Evolutionary conservation across 2,329 filamentous ascomycete genomes (phyloP), one percentile per base, ranked within the genome.

Genomic region (Diplocarpon mali): DNA sequence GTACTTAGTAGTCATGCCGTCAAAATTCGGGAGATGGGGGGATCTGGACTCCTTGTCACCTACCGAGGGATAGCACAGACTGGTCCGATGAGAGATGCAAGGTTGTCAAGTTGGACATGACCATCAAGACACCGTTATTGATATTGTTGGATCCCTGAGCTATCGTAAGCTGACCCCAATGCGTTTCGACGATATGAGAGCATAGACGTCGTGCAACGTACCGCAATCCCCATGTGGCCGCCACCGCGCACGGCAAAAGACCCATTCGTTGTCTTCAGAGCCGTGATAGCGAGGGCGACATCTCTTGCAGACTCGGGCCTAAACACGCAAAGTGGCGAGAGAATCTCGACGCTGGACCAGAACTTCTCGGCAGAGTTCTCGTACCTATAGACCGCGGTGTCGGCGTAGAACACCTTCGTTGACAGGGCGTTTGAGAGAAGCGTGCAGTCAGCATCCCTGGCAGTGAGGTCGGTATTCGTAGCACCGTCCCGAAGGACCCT

Each of bases 71-170:
- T 24, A 24, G 20, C 20, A 24, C 20, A 24, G 20, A 24, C 15
- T 44, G 35, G 13, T 44, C 41, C 3, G 20, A 12, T 10, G 35
- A 38, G 9, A 44, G 27, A 2, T 16, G 29, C n/a, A 38, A 12
- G 10, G 41, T 38, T 10, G 35, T 38, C 13, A 44, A 13, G 16
- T 44, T 38, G 11, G 34, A 31, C 15, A 38, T 29, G 13, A 38
- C 41, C 35, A 44, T 44, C 41, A 44, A 17, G n/a, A 44, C 41
- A 38, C 41, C 35, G 32, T 38, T 32, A 16, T 44, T 27, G 13
- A 38, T 44, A 16, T 38, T 44, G 13, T 38, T 44, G 14, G 2
- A 27, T 29, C 20, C 20, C 20, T 24, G 20, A 24, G 3, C 3
- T 24, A 24, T 7, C 20, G 7, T 24, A 7, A 24, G 20, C 20